Conservation (phyloP, 2,329 filamentous ascomycete genomes). For the Dendrostoma leiphaemia region DNA sequence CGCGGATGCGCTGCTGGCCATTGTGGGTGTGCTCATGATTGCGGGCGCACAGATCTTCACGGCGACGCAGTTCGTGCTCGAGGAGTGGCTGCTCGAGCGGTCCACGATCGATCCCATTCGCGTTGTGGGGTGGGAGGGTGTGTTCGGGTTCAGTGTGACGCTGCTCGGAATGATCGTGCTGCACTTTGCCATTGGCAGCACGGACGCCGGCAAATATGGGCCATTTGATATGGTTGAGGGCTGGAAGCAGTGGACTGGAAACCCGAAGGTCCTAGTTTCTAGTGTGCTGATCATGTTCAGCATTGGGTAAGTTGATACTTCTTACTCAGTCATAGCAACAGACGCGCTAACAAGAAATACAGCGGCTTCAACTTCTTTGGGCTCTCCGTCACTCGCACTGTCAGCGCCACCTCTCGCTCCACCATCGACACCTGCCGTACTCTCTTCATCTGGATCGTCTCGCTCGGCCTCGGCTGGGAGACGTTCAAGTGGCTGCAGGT, state of each 20-base stretch:
- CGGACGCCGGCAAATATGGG: conserved; percentile 70
- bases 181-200: conserved; percentile 74
- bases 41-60: conserved; percentile 96
- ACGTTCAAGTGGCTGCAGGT: conserved; percentile 97
- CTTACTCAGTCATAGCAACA: conserved; percentile 21
- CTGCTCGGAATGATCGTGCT: conserved; percentile 75
- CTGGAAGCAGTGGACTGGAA: conserved; percentile 73
- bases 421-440: conserved; percentile 98
- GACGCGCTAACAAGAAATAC: conserved; percentile 15
- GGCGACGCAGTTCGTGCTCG: conserved; percentile 90
- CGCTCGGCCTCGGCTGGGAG: conserved; percentile 91
- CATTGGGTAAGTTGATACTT: conserved; percentile 69
- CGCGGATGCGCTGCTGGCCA: conserved; percentile 58
- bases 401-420: conserved; percentile 89
- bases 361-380: conserved; percentile 99
- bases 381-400: conserved; percentile 82
- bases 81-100: conserved; percentile 82
- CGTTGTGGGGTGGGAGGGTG: conserved; percentile 93
- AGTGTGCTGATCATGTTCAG: conserved; percentile 95
- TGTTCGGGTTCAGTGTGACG: conserved; percentile 86
- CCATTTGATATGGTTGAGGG: conserved; percentile 91
- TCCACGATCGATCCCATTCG: conserved; percentile 72
- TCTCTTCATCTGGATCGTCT: conserved; percentile 97
- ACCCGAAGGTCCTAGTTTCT: conserved; percentile 69
- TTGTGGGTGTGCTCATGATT: conserved; percentile 86